Evolutionary conservation across 345 rosid species (phyloP).

Genomic region (Aquilaria sinensis): DNA sequence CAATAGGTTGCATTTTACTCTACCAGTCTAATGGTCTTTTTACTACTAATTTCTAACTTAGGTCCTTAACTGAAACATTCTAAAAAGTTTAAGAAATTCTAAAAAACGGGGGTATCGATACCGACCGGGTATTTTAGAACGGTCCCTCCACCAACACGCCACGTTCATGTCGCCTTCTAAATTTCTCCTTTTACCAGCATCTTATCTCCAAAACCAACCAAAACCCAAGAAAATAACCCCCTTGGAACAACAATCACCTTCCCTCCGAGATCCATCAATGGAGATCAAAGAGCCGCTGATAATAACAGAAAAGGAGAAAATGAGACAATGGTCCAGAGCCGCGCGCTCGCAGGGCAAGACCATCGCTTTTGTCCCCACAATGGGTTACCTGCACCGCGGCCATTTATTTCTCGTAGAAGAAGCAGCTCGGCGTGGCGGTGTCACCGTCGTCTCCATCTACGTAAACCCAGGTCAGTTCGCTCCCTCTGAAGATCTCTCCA

Average conservation of each 20-base stretch:
- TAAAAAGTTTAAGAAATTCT: too few species aligned
- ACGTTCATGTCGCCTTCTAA: background rate
- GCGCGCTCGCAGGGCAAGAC: constrained; percentile 55
- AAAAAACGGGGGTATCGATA: too few species aligned
- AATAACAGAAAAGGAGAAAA: constrained; percentile 48
- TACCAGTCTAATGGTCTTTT: too few species aligned
- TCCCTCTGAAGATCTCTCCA: constrained; percentile 80
- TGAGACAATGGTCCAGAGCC: constrained; percentile 76
- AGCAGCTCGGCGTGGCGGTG: constrained; percentile 40
- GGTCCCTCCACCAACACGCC: constrained; percentile 3
- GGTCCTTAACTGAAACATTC: too few species aligned
- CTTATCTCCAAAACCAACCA: too few species aligned
- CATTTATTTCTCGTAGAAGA: constrained; percentile 69
- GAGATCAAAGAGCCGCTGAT: constrained; percentile 36
- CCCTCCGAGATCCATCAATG: constrained; percentile 6
- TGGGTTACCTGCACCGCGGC: constrained; percentile 92
- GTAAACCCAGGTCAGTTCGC: constrained; percentile 97
- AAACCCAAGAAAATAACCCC: background rate
- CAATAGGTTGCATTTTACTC: too few species aligned
- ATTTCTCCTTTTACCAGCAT: background rate
- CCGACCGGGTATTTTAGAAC: too few species aligned
- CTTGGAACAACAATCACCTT: background rate
- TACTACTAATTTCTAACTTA: too few species aligned
- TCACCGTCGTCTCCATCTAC: constrained; percentile 73
- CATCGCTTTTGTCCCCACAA: constrained; percentile 75